Evolutionary conservation across 2,329 filamentous ascomycete genomes (phyloP).

Genomic region (Aspergillus neoniger): DNA sequence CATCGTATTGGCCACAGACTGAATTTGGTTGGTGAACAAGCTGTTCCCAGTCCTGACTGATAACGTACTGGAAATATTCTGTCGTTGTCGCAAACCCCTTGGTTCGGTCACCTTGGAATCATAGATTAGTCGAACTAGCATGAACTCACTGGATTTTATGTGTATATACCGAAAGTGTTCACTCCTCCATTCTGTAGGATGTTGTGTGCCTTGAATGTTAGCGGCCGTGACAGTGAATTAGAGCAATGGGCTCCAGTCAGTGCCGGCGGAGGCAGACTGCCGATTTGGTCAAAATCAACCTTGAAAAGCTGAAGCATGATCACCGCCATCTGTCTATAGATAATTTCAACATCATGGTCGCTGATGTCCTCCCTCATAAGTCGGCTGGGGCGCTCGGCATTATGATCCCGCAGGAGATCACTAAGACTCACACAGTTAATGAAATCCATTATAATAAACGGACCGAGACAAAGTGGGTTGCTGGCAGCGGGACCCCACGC

Average conservation of each 20-base stretch:
- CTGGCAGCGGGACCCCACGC: constrained; percentile 31
- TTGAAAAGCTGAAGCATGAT: constrained; percentile 33
- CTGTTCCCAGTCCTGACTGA: constrained; percentile 36
- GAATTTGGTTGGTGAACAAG: constrained; percentile 40
- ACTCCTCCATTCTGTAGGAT: constrained; percentile 37
- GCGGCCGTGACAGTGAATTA: constrained; percentile 24
- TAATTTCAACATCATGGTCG: constrained; percentile 28
- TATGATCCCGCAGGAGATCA: constrained; percentile 31
- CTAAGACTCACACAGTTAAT: constrained; percentile 29
- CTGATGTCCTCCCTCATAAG: constrained; percentile 41
- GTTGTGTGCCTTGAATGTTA: constrained; percentile 37
- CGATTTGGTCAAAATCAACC: constrained; percentile 34
- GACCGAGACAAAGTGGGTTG: constrained; percentile 30
- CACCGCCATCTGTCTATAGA: constrained; percentile 32
- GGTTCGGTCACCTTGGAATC: constrained; percentile 24
- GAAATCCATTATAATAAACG: constrained; percentile 37
- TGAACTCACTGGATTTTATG: no score
- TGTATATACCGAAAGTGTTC: constrained; percentile 27
- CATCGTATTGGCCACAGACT: constrained; percentile 27
- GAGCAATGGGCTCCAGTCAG: constrained; percentile 14
- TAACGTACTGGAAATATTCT: constrained; percentile 38
- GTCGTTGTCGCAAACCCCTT: constrained; percentile 33
- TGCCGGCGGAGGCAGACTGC: constrained; percentile 27
- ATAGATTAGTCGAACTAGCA: no score
- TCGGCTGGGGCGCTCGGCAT: constrained; percentile 42